Evolutionary conservation across 2,329 filamentous ascomycete genomes (phyloP), one percentile per base, ranked within the genome.

Genomic region (Aspergillus novofumigatus): DNA sequence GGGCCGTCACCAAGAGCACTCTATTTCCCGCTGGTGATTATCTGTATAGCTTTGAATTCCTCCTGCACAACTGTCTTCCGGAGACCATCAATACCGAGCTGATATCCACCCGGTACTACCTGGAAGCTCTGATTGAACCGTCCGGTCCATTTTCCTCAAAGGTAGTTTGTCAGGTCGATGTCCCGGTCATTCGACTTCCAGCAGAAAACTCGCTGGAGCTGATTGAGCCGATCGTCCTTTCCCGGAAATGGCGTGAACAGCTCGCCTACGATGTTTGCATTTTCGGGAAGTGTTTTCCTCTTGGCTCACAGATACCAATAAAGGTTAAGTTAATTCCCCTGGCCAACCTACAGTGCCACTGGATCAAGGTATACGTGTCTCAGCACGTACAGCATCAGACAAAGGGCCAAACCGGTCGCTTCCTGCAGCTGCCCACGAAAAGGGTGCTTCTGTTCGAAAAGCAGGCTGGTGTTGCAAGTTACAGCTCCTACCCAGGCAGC

Each of bases 201-300:
- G 86, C 93, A 50, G 91, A 96, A 73, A 85, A 92, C 49, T 96
- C 92, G 0, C 79, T 96, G 25, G 92, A 97, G 73, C 91, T 91
- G 72, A 88, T 92, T 28, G 92, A 97, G 70, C 92, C 92, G 2
- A 96, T 97, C 66, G 92, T 92, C 10, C 96, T 97, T 68, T 93
- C 90, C 62, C 83, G 92, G 20, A 92, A 91, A 60, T 97, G 92
- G 92, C 92, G 96, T 71, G 92, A 97, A 65, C 92, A 96, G 69
- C 80, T 97, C 32, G 91, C 95, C 68, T 97, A 97, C 75, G 92
- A 97, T 67, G 96, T 96, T 65, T 88, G 96, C 70, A 96, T 97
- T 54, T 96, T 92, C 1, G 92, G 92, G 54, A 96, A 96, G 80
- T 95, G 92, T 0, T 97, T 97, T 59, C 91, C 92, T 0, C 83